Base-by-base conservation (phyloP, 148 eudicot species). In the Silene uniflora region DNA sequence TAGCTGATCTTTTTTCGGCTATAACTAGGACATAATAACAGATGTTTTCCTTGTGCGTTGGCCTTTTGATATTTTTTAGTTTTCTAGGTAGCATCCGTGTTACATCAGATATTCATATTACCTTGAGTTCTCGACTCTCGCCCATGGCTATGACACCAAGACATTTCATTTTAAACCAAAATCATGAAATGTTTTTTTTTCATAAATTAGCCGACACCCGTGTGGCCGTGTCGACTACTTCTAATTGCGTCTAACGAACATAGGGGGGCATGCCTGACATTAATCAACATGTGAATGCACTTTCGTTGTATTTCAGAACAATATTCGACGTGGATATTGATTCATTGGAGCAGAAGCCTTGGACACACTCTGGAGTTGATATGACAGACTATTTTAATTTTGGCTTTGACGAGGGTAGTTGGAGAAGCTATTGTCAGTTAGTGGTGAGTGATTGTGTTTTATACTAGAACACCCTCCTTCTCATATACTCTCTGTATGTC, bases 321-420 rank as follows among this genome's bases (percentile, higher is more conserved):
- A 79, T 79, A 67, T 14, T 79, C 17, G 82, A 79, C 49, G 82
- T 79, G 77, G 82, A 79, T 65, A 74, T 79, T 21, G 77, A 74
- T 74, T 60, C 61, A 3, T 67, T 79, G 63, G 82, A 74, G 78
- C 78, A 74, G 74, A 79, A 74, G 78, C 73, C 77, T 47, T 79
- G 82, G 82, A 61, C 69, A 5, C 61, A 8, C 42, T 49, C 82
- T 60, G 82, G 82, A 61, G 82, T 73, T 74, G 82, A 79, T 74
- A 17, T 61, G 68, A 60, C 77, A 47, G 82, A 79, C 62, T 79
- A 79, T 44, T 79, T 79, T 29, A 79, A 79, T 74, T 79, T 79
- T 58, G 82, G 74, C 16, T 79, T 79, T 60, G 74, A 79, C 18
- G 74, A 74, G 61, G 73, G 59, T 44, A 74, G 70, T 32, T 79